Conservation (phyloP, 2,329 filamentous ascomycete genomes). For the Cladosporium velox region DNA sequence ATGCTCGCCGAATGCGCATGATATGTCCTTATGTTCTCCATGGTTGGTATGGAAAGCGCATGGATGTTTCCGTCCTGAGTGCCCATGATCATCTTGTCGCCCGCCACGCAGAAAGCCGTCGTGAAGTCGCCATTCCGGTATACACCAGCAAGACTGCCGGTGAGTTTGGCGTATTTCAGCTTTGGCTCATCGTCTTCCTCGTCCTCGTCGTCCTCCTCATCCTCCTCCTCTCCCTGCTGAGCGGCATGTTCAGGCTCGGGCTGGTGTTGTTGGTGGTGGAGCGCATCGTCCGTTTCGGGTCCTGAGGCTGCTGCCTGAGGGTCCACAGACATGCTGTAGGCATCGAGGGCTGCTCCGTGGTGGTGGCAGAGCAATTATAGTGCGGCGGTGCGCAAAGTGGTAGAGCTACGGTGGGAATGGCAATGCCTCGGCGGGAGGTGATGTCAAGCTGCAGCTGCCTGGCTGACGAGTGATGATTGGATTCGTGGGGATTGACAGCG, state of each 20-base stretch:
- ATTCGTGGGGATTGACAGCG: not conserved
- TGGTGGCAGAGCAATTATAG: not conserved
- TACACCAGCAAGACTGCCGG: constrained; percentile 73
- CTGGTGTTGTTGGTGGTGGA: not conserved
- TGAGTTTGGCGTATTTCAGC: constrained; percentile 89
- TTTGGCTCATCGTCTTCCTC: constrained; percentile 92
- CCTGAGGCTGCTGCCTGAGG: constrained; percentile 29
- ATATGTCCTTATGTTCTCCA: constrained; percentile 81
- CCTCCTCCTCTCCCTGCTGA: constrained; percentile 5
- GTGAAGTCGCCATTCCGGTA: constrained; percentile 96
- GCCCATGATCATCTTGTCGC: constrained; percentile 96
- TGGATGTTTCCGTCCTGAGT: constrained; percentile 98
- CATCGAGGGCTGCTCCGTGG: constrained; percentile 16
- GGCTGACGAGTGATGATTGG: not conserved
- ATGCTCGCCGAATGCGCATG: constrained; percentile 91
- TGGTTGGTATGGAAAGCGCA: constrained; percentile 78
- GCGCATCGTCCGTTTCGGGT: constrained; percentile 17
- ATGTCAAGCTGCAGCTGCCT: constrained; percentile 17
- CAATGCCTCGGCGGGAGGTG: constrained; percentile 5
- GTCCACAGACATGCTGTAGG: constrained; percentile 39
- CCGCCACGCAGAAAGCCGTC: constrained; percentile 83
- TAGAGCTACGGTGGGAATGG: not conserved
- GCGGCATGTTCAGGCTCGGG: constrained; percentile 5
- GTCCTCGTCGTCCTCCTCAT: constrained; percentile 55
- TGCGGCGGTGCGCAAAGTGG: constrained; percentile 1